Evolutionary conservation across 2,329 filamentous ascomycete genomes (phyloP).

Genomic region (Neonectria sp.): DNA sequence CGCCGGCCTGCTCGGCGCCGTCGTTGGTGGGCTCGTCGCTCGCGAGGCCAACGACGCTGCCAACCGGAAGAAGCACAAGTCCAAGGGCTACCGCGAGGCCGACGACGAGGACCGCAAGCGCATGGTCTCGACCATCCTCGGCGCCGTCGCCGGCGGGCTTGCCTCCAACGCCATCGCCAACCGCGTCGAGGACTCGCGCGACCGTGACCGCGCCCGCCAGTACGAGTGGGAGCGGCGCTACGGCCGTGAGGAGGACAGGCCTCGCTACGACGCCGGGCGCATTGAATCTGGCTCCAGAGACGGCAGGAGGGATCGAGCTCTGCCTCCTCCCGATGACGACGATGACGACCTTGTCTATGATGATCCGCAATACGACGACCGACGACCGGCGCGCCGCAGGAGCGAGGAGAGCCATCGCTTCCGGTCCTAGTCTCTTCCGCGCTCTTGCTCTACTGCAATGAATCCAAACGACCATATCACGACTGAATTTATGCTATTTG

Average conservation of each 20-base stretch:
- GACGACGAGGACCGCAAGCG: conserved; percentile 50
- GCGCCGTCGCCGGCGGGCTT: conserved; percentile 69
- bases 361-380: conserved; percentile 48
- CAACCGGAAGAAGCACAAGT: conserved; percentile 49
- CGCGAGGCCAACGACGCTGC: conserved; percentile 62
- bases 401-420: conserved; percentile 46
- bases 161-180: conserved; percentile 67
- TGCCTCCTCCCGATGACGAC: conserved; percentile 41
- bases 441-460: conserved; percentile 16
- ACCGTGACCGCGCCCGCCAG: conserved; percentile 52
- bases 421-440: conserved; percentile 33
- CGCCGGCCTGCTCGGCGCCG: conserved; percentile 66
- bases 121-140: conserved; percentile 66
- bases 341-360: conserved; percentile 51
- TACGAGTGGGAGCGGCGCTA: conserved; percentile 54
- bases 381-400: conserved; percentile 40
- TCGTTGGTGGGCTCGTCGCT: conserved; percentile 69
- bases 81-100: conserved; percentile 45
- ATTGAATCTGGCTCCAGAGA: conserved; percentile 5
- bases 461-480: conserved; percentile 31
- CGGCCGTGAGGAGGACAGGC: conserved; percentile 46
- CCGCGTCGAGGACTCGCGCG: conserved; percentile 57
- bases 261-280: conserved; percentile 33
- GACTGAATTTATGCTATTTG: conserved; percentile 2
- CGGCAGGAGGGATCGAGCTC: conserved; percentile 36